These are phyloP conservation scores for Polygonum aviculare DNA, from an alignment of 148 eudicot species.

Conservation along the genomic window DNA sequence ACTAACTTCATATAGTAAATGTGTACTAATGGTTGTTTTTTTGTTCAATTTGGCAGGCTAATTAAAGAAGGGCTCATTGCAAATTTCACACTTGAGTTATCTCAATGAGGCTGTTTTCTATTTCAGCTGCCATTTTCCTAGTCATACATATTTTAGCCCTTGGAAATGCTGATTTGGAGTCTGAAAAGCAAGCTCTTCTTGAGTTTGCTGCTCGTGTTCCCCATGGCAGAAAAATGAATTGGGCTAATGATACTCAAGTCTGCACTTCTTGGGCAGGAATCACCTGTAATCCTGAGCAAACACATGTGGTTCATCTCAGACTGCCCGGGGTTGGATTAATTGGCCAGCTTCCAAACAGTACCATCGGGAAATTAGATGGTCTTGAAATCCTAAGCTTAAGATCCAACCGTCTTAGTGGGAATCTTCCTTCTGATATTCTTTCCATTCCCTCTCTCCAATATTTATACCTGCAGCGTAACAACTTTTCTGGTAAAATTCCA, in stretches of 20 bases:
- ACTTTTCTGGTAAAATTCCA: conserved; percentile 69
- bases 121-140: conserved; percentile 19
- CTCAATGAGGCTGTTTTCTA: conserved; percentile 38
- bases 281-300: conserved; percentile 42
- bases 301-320: conserved; percentile 48
- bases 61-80: conserved; percentile 9
- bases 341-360: conserved; percentile 63
- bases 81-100: conserved; percentile 9
- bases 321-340: conserved; percentile 72
- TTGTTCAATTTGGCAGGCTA: conserved; percentile 11
- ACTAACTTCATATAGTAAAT: background rate
- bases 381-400: conserved; percentile 67
- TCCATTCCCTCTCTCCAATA: conserved; percentile 61
- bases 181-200: conserved; percentile 69
- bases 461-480: conserved; percentile 60
- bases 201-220: conserved; percentile 57
- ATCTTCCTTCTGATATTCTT: conserved; percentile 59
- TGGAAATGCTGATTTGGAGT: conserved; percentile 45
- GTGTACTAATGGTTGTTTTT: background rate
- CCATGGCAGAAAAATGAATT: conserved; percentile 71
- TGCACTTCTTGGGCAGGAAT: conserved; percentile 82
- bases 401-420: conserved; percentile 52
- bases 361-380: conserved; percentile 49
- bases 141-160: conserved; percentile 18
- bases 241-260: conserved; percentile 40